Evolutionary conservation across 2,329 filamentous ascomycete genomes (phyloP).

Genomic region (Fusarium albosuccineum): DNA sequence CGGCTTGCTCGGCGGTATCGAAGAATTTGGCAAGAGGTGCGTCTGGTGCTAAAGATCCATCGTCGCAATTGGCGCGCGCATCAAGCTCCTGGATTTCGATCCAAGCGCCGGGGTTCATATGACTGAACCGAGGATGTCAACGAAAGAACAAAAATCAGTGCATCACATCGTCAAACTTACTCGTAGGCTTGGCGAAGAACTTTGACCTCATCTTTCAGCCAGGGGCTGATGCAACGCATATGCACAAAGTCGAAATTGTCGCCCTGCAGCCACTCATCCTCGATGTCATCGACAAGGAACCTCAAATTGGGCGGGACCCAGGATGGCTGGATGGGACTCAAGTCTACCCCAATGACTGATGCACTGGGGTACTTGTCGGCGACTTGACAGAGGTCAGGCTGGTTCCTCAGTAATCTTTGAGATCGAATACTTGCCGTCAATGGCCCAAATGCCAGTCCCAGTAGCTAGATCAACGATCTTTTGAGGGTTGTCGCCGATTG

Average conservation of each 20-base stretch:
- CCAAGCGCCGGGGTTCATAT: conserved; percentile 40
- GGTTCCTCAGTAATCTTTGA: fast-evolving
- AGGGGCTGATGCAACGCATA: conserved; percentile 43
- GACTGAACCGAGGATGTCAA: conserved; percentile 1
- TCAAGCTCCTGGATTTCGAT: conserved; percentile 53
- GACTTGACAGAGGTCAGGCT: conserved; percentile 18
- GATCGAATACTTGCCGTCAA: conserved; percentile 25
- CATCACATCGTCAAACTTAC: conserved; percentile 10
- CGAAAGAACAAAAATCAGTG: background rate
- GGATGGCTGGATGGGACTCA: conserved; percentile 43
- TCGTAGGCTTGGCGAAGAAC: conserved; percentile 36
- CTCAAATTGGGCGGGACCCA: conserved; percentile 58
- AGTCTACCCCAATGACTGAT: conserved; percentile 40
- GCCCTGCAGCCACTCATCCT: conserved; percentile 62
- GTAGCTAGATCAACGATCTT: conserved; percentile 43
- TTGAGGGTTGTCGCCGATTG: conserved; percentile 26
- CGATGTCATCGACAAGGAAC: conserved; percentile 54
- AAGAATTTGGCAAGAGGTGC: conserved; percentile 48
- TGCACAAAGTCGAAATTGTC: conserved; percentile 39
- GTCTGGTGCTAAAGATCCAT: conserved; percentile 52
- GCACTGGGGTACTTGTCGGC: conserved; percentile 45
- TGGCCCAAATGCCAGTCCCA: conserved; percentile 42
- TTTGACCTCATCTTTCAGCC: conserved; percentile 33
- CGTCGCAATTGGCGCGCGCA: conserved; percentile 53
- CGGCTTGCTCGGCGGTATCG: conserved; percentile 34